Evolutionary conservation across 805 yeast genomes (phyloP).

Genomic region (Yarrowia sp.): DNA sequence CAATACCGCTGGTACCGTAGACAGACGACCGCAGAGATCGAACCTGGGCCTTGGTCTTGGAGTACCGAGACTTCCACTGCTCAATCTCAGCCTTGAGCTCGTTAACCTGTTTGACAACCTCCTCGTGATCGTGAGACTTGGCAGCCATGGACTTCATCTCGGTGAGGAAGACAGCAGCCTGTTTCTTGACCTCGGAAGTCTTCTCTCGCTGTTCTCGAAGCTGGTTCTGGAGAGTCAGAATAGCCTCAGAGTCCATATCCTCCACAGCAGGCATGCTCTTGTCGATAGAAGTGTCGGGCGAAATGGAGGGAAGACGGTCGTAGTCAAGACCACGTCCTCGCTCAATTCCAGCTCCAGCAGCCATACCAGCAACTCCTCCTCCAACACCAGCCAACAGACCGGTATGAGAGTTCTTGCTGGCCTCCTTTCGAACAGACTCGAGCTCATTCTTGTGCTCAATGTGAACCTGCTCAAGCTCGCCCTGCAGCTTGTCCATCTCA

Average conservation of each 20-base stretch:
- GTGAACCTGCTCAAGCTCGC: not conserved
- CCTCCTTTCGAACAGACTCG: not conserved
- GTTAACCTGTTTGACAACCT: constrained; percentile 33
- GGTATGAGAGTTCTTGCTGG: not conserved
- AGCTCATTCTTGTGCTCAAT: constrained; percentile 14
- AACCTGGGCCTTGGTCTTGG: constrained; percentile 37
- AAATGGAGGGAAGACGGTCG: constrained; percentile 10
- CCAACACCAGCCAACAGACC: not conserved
- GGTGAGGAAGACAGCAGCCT: constrained; percentile 39
- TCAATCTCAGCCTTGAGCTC: constrained; percentile 38
- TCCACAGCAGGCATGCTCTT: constrained; percentile 19
- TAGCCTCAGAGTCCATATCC: constrained; percentile 2
- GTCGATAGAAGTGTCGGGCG: constrained; percentile 6
- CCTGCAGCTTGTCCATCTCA: constrained; percentile 9
- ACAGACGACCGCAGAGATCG: constrained; percentile 34
- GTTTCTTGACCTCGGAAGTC: constrained; percentile 29
- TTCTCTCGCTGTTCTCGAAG: constrained; percentile 28
- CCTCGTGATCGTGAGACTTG: constrained; percentile 31
- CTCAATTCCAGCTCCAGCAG: not conserved
- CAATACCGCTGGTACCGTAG: constrained; percentile 28
- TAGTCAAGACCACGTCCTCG: constrained; percentile 1
- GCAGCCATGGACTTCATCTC: constrained; percentile 43
- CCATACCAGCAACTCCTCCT: not conserved
- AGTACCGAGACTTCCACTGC: constrained; percentile 40
- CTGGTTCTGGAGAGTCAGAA: not conserved